A percentile compares a stretch with the other conserved stretches of the same genome.
Conservation (phyloP, 2,329 filamentous ascomycete genomes). For the Passalora sequoiae region DNA sequence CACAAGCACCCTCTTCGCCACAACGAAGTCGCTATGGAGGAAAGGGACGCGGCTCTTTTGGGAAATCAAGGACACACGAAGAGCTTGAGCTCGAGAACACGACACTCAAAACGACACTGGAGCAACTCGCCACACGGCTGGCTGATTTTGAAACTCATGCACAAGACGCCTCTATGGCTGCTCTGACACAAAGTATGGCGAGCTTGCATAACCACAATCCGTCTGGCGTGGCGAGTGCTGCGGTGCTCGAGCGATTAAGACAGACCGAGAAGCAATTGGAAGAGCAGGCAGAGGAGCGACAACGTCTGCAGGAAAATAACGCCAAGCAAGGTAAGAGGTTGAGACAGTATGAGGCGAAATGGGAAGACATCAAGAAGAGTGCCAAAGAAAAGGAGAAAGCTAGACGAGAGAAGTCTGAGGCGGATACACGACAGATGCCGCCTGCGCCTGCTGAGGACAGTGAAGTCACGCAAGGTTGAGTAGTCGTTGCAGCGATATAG, state of each 20-base stretch:
- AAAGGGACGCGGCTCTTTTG: conserved; percentile 36
- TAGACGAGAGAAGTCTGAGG: conserved; percentile 16
- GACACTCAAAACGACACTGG: conserved; percentile 75
- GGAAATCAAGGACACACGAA: conserved; percentile 64
- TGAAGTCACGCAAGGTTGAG: conserved; percentile 1
- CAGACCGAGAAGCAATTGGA: conserved; percentile 61
- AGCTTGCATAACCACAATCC: conserved; percentile 37
- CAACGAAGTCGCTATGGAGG: conserved; percentile 38
- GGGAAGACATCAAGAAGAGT: conserved; percentile 64
- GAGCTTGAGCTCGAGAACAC: conserved; percentile 86
- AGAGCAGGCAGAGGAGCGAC: conserved; percentile 54
- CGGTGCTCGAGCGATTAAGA: conserved; percentile 35
- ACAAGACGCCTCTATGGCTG: conserved; percentile 67
- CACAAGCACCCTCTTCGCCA: conserved; percentile 43
- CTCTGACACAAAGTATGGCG: conserved; percentile 74
- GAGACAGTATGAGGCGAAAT: conserved; percentile 61
- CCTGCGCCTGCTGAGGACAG: not conserved
- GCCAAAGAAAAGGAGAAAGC: conserved; percentile 37
- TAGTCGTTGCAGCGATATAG: too few species aligned
- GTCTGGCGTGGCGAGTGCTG: conserved; percentile 51
- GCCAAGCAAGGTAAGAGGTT: conserved; percentile 59
- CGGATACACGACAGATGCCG: not conserved
- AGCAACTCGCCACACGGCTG: conserved; percentile 80
- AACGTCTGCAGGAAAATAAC: conserved; percentile 56
- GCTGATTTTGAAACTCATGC: conserved; percentile 90